These are phyloP conservation scores for Pholiota molesta DNA, from an alignment of 768 basidiomycete genomes.

Conservation along the genomic window DNA sequence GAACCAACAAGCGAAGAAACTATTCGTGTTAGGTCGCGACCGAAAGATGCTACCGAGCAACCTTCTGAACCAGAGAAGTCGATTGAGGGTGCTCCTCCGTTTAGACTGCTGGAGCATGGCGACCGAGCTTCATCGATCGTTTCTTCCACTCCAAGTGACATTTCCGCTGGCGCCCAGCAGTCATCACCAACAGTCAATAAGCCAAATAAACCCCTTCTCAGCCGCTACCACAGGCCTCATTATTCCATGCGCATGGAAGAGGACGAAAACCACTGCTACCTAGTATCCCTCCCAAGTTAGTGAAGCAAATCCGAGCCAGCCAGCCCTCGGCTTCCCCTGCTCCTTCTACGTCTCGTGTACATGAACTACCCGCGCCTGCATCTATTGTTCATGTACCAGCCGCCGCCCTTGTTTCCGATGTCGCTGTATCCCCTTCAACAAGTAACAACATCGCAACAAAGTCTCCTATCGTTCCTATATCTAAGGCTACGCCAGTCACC, in stretches of 20 bases:
- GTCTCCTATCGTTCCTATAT: background rate
- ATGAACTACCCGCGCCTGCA: constrained; percentile 4
- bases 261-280: constrained; percentile 18
- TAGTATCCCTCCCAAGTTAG: constrained; percentile 1
- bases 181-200: constrained; percentile 35
- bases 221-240: constrained; percentile 27
- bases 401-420: background rate
- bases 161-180: constrained; percentile 23
- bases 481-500: background rate
- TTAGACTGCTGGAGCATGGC: constrained; percentile 32
- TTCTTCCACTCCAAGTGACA: constrained; percentile 35
- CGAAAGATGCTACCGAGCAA: constrained; percentile 30
- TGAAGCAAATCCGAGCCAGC: background rate
- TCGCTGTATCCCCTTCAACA: background rate
- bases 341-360: constrained; percentile 14
- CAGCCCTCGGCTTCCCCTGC: background rate
- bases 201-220: constrained; percentile 22
- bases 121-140: constrained; percentile 57
- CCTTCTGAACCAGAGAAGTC: constrained; percentile 1
- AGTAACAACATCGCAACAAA: background rate
- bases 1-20: constrained; percentile 18
- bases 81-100: constrained; percentile 10
- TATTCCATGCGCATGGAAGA: constrained; percentile 42
- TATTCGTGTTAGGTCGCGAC: constrained; percentile 27
- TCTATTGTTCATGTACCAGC: constrained; percentile 13